Evolutionary conservation across 2,329 filamentous ascomycete genomes (phyloP), one percentile per base, ranked within the genome.

Genomic region (Neofusicoccum parvum): DNA sequence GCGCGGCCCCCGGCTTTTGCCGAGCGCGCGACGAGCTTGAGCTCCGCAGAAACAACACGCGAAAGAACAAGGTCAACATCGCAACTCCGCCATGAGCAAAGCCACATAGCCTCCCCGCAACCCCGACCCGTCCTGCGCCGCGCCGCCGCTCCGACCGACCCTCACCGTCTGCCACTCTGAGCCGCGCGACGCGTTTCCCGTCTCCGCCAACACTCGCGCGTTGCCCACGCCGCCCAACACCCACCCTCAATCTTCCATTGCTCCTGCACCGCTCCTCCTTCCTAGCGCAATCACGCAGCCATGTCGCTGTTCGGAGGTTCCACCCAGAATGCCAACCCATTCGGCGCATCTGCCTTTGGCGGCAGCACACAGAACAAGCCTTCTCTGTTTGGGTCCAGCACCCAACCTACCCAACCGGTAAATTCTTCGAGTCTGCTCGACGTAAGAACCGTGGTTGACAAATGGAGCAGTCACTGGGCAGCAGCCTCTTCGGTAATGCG

Each of bases 401-500:
- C 50, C 51, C 34, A 56, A 12, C 20, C 32, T 20, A 53, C 20
- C 37, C 62, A 45, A 20, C 62, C 48, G 59, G 59, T 62, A 50
- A 43, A 36, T 20, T n/a, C 14, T 3, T 36, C 27, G 7, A 5
- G 15, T 41, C 46, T 15, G 3, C n/a, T 36, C 32, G 20, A 32
- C 27, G 27, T 7, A 32, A 32, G 27, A 10, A 36, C 32, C 14
- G 2, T 41, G 20, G 12, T 20, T 62, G n/a, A 62, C 27, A 39
- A n/a, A n/a, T 10, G 4, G 15, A 11, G 27, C 36, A 65, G 46
- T 10, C 41, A 14, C 12, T 56, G n/a, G 65, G 72, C 74, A 65
- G 74, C 41, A 76, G 76, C 49, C 50, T 83, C 5, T 84, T 85
- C 67, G 80, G 80, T 45, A 75, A 69, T 43, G 72, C 75, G 63